phyloP scores from a whole-genome alignment of 768 basidiomycete genomes.

The Hydnum rufescens region DNA sequence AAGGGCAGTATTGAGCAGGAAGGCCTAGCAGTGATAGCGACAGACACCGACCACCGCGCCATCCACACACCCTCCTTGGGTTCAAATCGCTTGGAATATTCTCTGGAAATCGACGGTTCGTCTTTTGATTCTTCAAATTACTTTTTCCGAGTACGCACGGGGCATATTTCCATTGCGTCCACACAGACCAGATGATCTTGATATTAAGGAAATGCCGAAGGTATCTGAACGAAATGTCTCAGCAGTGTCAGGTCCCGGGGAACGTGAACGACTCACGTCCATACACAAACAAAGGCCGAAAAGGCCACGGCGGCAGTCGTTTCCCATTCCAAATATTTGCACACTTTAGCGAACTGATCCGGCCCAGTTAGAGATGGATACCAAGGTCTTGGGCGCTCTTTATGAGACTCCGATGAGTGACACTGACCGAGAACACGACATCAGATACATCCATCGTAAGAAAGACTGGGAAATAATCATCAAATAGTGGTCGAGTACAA shows the following conservation, averaged over 20 bases:
- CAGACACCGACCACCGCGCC: slow-evolving; percentile 21
- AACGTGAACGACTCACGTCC: too few species aligned
- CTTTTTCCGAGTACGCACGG: not conserved
- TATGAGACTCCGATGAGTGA: not conserved
- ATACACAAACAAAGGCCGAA: too few species aligned
- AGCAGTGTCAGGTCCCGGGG: too few species aligned
- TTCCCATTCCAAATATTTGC: slow-evolving; percentile 26
- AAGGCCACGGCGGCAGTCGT: too few species aligned
- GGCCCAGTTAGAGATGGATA: too few species aligned
- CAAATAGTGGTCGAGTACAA: too few species aligned
- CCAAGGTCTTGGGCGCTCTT: too few species aligned
- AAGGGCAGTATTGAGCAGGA: too few species aligned
- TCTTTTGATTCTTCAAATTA: not conserved
- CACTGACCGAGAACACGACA: not conserved
- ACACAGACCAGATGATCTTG: not conserved
- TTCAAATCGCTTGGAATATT: not conserved
- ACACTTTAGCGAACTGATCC: not conserved
- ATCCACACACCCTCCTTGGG: not conserved
- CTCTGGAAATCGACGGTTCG: not conserved
- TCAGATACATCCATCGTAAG: slow-evolving; percentile 99
- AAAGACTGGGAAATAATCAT: too few species aligned
- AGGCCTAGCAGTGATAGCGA: too few species aligned
- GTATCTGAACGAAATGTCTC: too few species aligned
- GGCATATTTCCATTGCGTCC: not conserved
- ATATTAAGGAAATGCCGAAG: slow-evolving; percentile 42